These are phyloP conservation scores for Pseudoperonospora humuli DNA, from an alignment of 352 stramenopile genomes.

Conservation along the genomic window DNA sequence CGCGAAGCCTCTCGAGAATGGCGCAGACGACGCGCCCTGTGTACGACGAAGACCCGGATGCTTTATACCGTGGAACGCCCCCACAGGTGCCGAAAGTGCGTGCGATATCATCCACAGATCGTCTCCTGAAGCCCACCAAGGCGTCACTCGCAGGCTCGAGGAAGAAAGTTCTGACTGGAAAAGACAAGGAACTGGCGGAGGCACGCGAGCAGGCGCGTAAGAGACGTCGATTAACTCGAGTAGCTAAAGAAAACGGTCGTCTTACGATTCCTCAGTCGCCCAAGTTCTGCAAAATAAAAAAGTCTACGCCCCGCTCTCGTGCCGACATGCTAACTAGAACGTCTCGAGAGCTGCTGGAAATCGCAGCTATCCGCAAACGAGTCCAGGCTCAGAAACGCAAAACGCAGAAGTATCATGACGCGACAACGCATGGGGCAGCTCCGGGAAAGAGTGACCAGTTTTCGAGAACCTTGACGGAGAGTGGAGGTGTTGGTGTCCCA, in stretches of 20 bases:
- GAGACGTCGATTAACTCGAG: conserved; percentile 22
- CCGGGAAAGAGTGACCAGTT: conserved; percentile 32
- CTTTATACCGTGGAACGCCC: conserved; percentile 36
- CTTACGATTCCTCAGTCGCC: conserved; percentile 65
- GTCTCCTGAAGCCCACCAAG: conserved; percentile 50
- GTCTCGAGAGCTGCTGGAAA: conserved; percentile 68
- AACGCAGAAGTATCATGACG: conserved; percentile 59
- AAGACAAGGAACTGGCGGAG: conserved; percentile 35
- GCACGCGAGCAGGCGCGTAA: conserved; percentile 27
- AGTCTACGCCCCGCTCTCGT: conserved; percentile 21
- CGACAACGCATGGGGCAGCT: conserved; percentile 34
- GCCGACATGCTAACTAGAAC: conserved; percentile 49
- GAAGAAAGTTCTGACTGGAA: conserved; percentile 35
- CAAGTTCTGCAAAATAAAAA: conserved; percentile 46
- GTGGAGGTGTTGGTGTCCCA: conserved; percentile 56
- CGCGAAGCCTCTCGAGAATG: conserved; percentile 8
- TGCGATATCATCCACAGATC: conserved; percentile 48
- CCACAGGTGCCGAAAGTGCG: conserved; percentile 41
- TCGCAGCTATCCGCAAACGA: conserved; percentile 55
- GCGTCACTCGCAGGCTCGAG: conserved; percentile 41
- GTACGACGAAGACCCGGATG: conserved; percentile 36
- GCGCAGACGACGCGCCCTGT: conserved; percentile 10
- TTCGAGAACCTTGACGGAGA: conserved; percentile 44
- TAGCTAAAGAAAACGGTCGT: conserved; percentile 46
- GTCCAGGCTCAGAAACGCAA: conserved; percentile 46